A percentile compares a stretch with the other conserved stretches of the same genome.
These are phyloP conservation scores for Fragaria vesca DNA, from an alignment of 306 rosid genomes.

Conservation along the genomic window DNA sequence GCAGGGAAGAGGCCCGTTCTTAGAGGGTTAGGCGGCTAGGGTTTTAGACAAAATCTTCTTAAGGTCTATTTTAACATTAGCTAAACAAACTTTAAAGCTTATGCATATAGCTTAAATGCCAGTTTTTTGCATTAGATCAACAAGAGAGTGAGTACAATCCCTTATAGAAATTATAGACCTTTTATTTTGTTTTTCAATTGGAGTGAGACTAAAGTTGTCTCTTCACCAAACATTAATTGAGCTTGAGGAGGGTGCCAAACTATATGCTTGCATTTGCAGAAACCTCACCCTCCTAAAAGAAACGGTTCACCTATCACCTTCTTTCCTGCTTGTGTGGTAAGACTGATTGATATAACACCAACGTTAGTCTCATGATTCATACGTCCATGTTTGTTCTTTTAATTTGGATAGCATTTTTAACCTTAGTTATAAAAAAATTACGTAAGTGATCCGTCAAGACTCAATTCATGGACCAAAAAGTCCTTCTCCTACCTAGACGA, in stretches of 20 bases:
- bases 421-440: neutral
- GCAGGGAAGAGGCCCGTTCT: too few relatives aligned
- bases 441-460: neutral
- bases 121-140: neutral
- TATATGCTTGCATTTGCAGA: conserved; percentile 68
- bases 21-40: too few relatives aligned
- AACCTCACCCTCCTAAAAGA: conserved; percentile 24
- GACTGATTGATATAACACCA: conserved; percentile 16
- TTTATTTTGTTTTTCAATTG: neutral
- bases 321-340: conserved; percentile 61
- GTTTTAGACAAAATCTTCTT: too few relatives aligned
- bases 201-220: conserved; percentile 65
- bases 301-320: conserved; percentile 42
- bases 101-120: neutral
- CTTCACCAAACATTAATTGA: conserved; percentile 53
- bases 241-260: conserved; percentile 45
- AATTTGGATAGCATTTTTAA: neutral
- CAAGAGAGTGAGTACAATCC: neutral
- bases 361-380: neutral
- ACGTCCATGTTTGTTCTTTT: neutral
- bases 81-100: neutral
- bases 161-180: neutral
- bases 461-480: conserved; percentile 27
- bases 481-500: conserved; percentile 9
- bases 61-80: too few relatives aligned